Evolutionary conservation across 2,329 filamentous ascomycete species (phyloP), one percentile per base, ranked within the genome.

Genomic region (Saccharata proteae): DNA sequence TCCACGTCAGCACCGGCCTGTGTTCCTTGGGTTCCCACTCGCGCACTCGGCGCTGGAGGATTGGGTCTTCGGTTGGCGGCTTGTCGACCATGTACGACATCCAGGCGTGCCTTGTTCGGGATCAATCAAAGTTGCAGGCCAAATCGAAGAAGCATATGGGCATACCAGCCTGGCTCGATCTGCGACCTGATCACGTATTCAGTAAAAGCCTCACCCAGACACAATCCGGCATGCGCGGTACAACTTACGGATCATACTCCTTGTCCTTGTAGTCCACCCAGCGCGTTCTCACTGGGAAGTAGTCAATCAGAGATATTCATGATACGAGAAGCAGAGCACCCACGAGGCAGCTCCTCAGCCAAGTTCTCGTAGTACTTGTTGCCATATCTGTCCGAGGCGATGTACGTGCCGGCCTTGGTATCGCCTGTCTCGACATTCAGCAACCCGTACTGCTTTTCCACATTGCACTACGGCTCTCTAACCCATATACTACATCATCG

Each of bases 311-410:
- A 5, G n/a, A 15, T 8, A 4, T 11, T n/a, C n/a, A n/a, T n/a
- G n/a, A n/a, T n/a, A n/a, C n/a, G 11, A 11, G 7, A 8, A 4
- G 9, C 6, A 25, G n/a, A 11, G 4, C 11, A 48, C 79, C 55
- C 67, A 93, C 83, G 67, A 36, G 90, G 90, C 38, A 98, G 70
- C 60, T 98, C 90, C 55, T 96, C 85, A 39, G 67, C 62, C 51
- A 74, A 61, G 67, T 98, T 94, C 71, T 98, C 90, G 58, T 74
- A 98, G 71, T 71, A 98, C 66, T 93, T 96, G 75, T 98, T 98
- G 59, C 90, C 92, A 55, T 77, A 92, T 58, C 77, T 74, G 66
- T 98, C 90, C 51, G 65, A 72, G 48, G 79, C 90, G 43, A 98
- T 74, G 44, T 93, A 69, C 25, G 73, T 76, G 51, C 90, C 92